Evolutionary conservation across 768 basidiomycete genomes (phyloP), one percentile per base, ranked within the genome.

Genomic region (Boletus insuetus): DNA sequence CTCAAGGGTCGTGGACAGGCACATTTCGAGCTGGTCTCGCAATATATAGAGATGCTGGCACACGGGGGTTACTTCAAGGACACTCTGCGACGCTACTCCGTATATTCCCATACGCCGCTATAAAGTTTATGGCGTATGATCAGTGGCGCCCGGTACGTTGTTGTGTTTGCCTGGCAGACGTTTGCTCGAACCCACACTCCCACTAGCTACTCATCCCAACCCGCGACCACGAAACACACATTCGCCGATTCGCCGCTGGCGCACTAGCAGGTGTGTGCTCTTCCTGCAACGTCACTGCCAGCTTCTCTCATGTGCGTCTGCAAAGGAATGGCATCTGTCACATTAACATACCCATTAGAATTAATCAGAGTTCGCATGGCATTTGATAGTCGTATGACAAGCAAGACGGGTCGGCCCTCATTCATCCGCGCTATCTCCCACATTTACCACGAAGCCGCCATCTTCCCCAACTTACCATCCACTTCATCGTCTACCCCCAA

Each of bases 91-190:
- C 97, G 4, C 79, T 99, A 47, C 73, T 97, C 45, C 86, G 97
- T 54, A 88, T 98, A 64, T 96, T 97, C 70, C 97, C 97, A 9
- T 98, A 98, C 66, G 97, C 97, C 29, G 92, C 87, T 56, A 90
- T 98, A 73, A 97, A 95, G 72, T 99, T 94, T 67, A 94, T 98
- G 87, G 84, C 90, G 5, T 99, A 98, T 68, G 96, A 98, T 71
- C 84, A 91, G 68, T 76, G 90, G 53, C 89, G 91, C 72, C 67
- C 82, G 58, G 92, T 95, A 61, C 65, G 79, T 73, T 20, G 24
- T 34, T 6, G 17, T 44, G 22, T 43, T 42, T 44, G 1, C 9
- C 0, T 26, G 26, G 20, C 0, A 37, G 4, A 20, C 3, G 17
- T 16, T 31, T 5, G 11, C 51, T 35, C 19, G 20, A 39, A 51